Base-by-base conservation (phyloP, 352 stramenopile genomes). In the Phytophthora ramorum region DNA sequence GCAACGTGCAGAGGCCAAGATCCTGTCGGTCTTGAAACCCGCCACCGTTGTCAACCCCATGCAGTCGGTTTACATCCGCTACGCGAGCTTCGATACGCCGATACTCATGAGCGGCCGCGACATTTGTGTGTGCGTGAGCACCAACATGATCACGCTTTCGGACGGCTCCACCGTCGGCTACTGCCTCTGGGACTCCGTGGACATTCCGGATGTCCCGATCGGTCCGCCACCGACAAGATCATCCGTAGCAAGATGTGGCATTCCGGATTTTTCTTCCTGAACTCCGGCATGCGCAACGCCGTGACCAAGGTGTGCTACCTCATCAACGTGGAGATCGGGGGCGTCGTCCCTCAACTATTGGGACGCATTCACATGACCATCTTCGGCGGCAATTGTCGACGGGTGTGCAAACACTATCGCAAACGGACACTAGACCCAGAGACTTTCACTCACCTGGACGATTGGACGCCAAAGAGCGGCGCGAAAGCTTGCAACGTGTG, bases 151-250 rank as follows among this genome's bases (percentile, higher is more conserved):
- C 12, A 32, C 48, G 2, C 41, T 37, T 28, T 28, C 54, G 17
- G 65, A 73, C 44, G 57, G 69, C n/a, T 79, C 77, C 16, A 86
- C 74, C 1, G 66, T 86, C 8, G 79, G 76, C 49, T 89, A 89
- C 50, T 89, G 79, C 61, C 75, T 89, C 2, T 86, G 74, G 67
- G 73, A 85, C 17, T 89, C 79, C 2, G 73, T 89, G 58, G 76
- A 83, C 14, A 49, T 78, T 8, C 66, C 65, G 0, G 73, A 19
- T 81, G 63, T 58, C 65, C 69, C 3, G 66, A 81, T 20, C 54
- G 66, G 40, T 73, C 44, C 34, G 47, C 46, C 12, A 52, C 60
- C 1, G 66, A 83, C 30, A 71, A 63, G 41, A 73, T 78, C 50
- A 68, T 79, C 8, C 66, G 76, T 7, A 76, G 69, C 34, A 77